Conservation (phyloP, 805 yeast genomes). For the Cyberlindnera euphorbiiphila region DNA sequence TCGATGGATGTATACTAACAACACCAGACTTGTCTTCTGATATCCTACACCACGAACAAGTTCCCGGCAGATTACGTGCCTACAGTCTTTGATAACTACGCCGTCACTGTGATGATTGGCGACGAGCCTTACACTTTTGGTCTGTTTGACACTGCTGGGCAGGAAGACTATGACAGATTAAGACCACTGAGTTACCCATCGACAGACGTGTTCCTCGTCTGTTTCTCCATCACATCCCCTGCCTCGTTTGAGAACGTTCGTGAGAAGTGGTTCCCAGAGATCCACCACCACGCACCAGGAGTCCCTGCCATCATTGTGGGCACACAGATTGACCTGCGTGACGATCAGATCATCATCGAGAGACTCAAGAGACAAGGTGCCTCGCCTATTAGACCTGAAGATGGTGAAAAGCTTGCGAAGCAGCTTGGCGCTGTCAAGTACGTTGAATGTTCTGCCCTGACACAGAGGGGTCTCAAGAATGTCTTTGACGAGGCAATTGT, state of each 20-base stretch:
- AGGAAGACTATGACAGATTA: constrained; percentile 96
- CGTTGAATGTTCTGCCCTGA: constrained; percentile 96
- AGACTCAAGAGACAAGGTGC: constrained; percentile 88
- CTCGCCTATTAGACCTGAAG: constrained; percentile 78
- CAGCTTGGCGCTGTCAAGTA: constrained; percentile 94
- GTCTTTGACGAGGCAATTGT: constrained; percentile 99
- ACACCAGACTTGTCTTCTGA: constrained; percentile 77
- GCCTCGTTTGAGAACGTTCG: constrained; percentile 96
- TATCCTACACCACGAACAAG: constrained; percentile 93
- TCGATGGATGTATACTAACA: no score
- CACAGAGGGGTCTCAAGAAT: constrained; percentile 94
- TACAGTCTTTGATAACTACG: constrained; percentile 95
- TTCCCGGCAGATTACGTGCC: constrained; percentile 98
- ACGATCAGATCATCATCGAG: constrained; percentile 86
- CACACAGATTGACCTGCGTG: constrained; percentile 92
- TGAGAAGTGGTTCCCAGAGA: constrained; percentile 99
- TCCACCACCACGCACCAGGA: constrained; percentile 97
- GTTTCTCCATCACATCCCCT: constrained; percentile 95
- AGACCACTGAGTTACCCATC: constrained; percentile 97
- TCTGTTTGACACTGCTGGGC: constrained; percentile 98
- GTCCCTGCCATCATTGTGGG: constrained; percentile 97
- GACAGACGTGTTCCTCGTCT: constrained; percentile 92
- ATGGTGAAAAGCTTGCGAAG: constrained; percentile 90
- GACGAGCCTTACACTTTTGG: constrained; percentile 98
- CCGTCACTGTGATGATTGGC: constrained; percentile 93